Percentiles rank a stretch among this genome's conserved stretches.
Evolutionary conservation across 441 rosid species (phyloP).

Genomic region (Gossypium davidsonii): DNA sequence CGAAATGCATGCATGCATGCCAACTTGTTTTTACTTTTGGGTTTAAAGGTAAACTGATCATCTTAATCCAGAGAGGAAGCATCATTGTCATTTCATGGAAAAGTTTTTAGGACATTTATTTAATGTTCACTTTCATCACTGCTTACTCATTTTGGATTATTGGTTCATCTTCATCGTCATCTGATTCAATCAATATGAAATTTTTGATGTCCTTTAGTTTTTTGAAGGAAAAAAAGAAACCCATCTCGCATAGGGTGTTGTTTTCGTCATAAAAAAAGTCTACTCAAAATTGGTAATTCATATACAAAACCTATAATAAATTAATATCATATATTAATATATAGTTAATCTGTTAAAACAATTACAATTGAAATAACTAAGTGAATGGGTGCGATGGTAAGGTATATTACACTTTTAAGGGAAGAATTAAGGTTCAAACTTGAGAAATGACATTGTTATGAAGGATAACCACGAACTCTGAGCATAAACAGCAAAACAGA

Average conservation of each 20-base stretch:
- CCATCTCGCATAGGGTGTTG: too few species aligned
- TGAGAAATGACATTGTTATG: too few species aligned
- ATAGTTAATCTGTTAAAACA: too few species aligned
- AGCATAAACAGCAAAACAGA: too few species aligned
- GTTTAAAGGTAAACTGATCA: neutral
- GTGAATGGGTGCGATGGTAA: too few species aligned
- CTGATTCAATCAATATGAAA: neutral
- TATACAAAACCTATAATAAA: too few species aligned
- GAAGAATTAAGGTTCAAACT: too few species aligned
- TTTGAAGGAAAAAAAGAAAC: neutral
- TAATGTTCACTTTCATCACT: neutral
- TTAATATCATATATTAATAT: too few species aligned
- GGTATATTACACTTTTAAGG: too few species aligned
- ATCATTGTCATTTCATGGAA: conserved; percentile 5
- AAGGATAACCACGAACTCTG: accelerated
- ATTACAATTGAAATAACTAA: too few species aligned
- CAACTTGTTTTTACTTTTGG: neutral
- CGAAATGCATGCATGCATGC: neutral
- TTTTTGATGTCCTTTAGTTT: neutral
- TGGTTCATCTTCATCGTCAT: neutral
- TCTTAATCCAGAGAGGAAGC: neutral
- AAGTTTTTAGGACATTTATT: neutral
- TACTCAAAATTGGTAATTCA: too few species aligned
- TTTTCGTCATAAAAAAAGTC: too few species aligned
- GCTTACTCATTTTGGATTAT: neutral